Percentiles rank a stretch among this genome's conserved stretches.
Conservation (phyloP, 495 filamentous ascomycete species). For the Entonaema liquescens region DNA sequence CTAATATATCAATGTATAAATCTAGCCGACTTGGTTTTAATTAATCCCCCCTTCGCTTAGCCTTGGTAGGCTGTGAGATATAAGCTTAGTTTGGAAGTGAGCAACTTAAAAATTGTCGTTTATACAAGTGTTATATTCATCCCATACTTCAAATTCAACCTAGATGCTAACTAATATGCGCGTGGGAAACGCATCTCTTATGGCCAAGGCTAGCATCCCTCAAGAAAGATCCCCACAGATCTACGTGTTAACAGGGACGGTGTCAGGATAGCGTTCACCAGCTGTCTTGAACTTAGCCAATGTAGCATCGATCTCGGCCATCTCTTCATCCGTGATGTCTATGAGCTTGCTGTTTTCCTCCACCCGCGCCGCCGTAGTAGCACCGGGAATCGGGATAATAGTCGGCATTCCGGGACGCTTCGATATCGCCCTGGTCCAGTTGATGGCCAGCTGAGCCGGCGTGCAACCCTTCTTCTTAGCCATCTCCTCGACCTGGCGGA, state of each 20-base stretch:
- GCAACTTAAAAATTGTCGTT: no score
- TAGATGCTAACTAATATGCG: not conserved
- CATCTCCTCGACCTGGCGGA: constrained; percentile 69
- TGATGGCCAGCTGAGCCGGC: constrained; percentile 78
- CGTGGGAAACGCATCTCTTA: not conserved
- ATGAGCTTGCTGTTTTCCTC: constrained; percentile 60
- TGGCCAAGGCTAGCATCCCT: not conserved
- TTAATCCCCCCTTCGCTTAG: not conserved
- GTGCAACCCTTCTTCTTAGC: constrained; percentile 76
- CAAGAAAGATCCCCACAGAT: not conserved
- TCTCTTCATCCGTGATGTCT: constrained; percentile 56
- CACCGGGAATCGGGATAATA: constrained; percentile 89
- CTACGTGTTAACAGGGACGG: constrained; percentile 4
- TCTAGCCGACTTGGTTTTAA: not conserved
- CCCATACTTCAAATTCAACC: not conserved
- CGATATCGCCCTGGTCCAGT: constrained; percentile 69
- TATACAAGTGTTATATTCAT: not conserved
- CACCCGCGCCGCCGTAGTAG: constrained; percentile 59
- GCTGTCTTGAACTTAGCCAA: constrained; percentile 39
- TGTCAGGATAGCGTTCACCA: constrained; percentile 11
- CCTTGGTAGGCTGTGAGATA: no score
- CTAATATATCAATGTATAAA: not conserved
- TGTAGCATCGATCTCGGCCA: constrained; percentile 58
- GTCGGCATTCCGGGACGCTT: constrained; percentile 60
- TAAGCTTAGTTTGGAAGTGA: no score